Conservation (phyloP, 2,329 filamentous ascomycete genomes). For the Fragosphaeria purpurea region DNA sequence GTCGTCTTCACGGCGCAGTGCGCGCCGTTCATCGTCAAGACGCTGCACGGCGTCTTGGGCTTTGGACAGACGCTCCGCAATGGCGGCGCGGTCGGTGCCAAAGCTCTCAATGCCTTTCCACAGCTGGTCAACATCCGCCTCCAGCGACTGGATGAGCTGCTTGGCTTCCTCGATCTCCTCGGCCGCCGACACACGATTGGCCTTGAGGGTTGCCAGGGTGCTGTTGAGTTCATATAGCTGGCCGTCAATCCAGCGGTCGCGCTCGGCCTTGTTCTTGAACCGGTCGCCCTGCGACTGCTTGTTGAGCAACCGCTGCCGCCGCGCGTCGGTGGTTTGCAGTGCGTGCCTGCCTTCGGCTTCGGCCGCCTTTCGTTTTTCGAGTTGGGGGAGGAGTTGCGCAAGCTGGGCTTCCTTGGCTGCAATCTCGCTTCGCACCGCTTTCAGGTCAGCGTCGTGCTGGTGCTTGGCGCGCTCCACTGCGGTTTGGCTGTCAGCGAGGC, state of each 20-base stretch:
- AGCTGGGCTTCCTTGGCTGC: constrained; percentile 67
- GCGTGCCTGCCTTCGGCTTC: constrained; percentile 62
- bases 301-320: constrained; percentile 69
- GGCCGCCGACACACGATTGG: constrained; percentile 71
- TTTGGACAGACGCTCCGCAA: constrained; percentile 63
- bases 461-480: constrained; percentile 62
- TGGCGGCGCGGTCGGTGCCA: constrained; percentile 59
- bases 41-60: constrained; percentile 72
- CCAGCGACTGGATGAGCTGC: constrained; percentile 38
- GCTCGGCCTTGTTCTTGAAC: constrained; percentile 79
- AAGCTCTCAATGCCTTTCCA: constrained; percentile 75
- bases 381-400: constrained; percentile 63
- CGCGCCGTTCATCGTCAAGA: constrained; percentile 76
- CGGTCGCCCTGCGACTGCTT: constrained; percentile 85
- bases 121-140: constrained; percentile 59
- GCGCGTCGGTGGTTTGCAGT: constrained; percentile 66
- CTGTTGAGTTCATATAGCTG: constrained; percentile 74
- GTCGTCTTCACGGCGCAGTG: constrained; percentile 80
- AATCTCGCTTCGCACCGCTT: constrained; percentile 64
- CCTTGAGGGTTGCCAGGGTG: constrained; percentile 69
- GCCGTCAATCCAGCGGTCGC: constrained; percentile 70
- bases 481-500: constrained; percentile 71
- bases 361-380: constrained; percentile 60
- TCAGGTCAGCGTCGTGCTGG: constrained; percentile 62
- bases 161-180: constrained; percentile 56